These are phyloP conservation scores for Cutaneotrichosporon mucoides DNA, from an alignment of 1,284 basidiomycete species.

Conservation along the genomic window DNA sequence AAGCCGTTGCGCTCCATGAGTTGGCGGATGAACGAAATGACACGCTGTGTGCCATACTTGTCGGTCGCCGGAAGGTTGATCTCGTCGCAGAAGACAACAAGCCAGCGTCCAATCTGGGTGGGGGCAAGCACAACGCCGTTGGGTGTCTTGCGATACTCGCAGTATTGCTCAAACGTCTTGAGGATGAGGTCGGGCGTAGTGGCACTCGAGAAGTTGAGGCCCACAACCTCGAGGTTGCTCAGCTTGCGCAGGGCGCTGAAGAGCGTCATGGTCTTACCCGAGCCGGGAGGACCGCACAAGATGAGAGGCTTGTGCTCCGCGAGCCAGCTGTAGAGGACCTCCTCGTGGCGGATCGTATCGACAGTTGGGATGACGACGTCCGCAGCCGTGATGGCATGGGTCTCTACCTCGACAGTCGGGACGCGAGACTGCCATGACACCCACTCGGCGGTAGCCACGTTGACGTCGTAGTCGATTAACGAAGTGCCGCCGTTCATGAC, in stretches of 20 bases:
- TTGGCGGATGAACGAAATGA: conserved; percentile 97
- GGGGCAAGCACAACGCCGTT: conserved; percentile 94
- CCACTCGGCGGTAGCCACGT: conserved; percentile 83
- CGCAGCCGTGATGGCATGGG: conserved; percentile 88
- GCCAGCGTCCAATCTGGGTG: conserved; percentile 91
- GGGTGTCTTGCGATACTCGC: conserved; percentile 97
- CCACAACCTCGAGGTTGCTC: conserved; percentile 97
- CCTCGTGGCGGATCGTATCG: conserved; percentile 98
- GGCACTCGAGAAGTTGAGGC: conserved; percentile 98
- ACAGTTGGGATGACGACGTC: conserved; percentile 98
- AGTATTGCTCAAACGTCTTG: conserved; percentile 99
- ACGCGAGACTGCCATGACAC: conserved; percentile 85
- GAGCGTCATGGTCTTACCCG: conserved; percentile 99
- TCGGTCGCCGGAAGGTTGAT: conserved; percentile 97
- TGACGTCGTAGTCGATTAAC: conserved; percentile 93
- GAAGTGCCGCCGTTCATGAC: conserved; percentile 68
- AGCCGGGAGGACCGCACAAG: conserved; percentile 97
- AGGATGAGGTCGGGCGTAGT: conserved; percentile 96
- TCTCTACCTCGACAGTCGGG: conserved; percentile 93
- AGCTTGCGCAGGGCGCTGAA: conserved; percentile 97
- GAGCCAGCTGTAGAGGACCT: conserved; percentile 96
- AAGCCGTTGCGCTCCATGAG: conserved; percentile 93
- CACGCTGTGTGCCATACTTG: conserved; percentile 97
- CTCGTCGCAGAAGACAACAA: conserved; percentile 99
- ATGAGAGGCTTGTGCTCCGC: conserved; percentile 98